Evolutionary conservation across 495 filamentous ascomycete species (phyloP), one percentile per base, ranked within the genome.

Genomic region (Parathielavia appendiculata): DNA sequence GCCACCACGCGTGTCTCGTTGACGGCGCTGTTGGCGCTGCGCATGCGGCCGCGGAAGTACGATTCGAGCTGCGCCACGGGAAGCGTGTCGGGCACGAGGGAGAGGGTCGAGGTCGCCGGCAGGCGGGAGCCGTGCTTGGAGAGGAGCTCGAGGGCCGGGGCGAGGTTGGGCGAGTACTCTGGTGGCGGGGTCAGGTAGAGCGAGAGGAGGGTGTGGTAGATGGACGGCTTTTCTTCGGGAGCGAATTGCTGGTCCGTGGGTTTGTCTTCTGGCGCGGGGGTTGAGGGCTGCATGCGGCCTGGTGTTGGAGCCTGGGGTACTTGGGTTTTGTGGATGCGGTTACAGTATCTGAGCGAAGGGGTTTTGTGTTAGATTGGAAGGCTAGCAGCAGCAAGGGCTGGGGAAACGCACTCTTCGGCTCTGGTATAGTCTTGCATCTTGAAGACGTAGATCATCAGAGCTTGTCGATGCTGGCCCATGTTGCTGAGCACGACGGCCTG

Each of bases 371-470:
- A 23, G 40, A 60, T 38, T 63, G 61, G 55, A n/a, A 5, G 16
- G 23, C 19, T 1, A 41, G 30, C 22, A 36, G 58, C 44, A 58
- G 44, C 4, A 22, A 26, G 19, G 2, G 16, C 17, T 9, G 34
- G 19, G 19, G 2, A 7, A 22, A 75, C 83, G 39, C 79, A 95
- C 88, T 95, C 90, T 81, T 99, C 93, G 47, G 93, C 95, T 69
- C 96, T 97, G 4, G 75, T 77, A 58, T 89, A 89, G 68, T 93
- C 87, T 57, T 88, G 73, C 56, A 99, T 79, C 64, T 92, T 92
- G 75, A 96, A 99, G 13, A 97, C 92, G 68, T 96, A 99, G 23
- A 97, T 95, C 70, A 92, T 87, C 20, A 99, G 73, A 0, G 95
- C 92, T 69, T 96, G 90, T 67, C 90, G 88, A 73, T 99, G 92